Evolutionary conservation across 2,329 filamentous ascomycete genomes (phyloP).

Genomic region (Juglanconis sp.): DNA sequence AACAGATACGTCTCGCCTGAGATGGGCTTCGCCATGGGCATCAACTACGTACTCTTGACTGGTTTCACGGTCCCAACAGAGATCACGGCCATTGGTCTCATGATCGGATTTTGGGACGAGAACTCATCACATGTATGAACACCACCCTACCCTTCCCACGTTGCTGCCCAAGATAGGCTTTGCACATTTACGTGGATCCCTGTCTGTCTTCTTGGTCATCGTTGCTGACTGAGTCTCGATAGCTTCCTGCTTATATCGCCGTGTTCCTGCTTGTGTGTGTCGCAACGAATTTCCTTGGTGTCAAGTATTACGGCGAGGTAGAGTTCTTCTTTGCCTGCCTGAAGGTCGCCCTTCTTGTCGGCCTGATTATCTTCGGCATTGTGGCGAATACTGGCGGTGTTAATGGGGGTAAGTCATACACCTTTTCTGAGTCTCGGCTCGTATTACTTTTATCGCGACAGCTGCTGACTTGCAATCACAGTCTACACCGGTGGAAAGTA

Average conservation of each 20-base stretch:
- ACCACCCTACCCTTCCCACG: background rate
- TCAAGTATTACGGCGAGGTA: constrained; percentile 16
- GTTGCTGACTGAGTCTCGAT: background rate
- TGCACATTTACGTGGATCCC: background rate
- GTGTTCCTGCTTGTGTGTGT: constrained; percentile 20
- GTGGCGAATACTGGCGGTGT: constrained; percentile 54
- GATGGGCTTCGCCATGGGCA: constrained; percentile 23
- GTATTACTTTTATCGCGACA: background rate
- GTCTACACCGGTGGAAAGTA: constrained; percentile 17
- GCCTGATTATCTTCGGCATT: constrained; percentile 59
- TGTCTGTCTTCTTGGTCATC: background rate
- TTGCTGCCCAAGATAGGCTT: too few species aligned
- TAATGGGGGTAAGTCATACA: background rate
- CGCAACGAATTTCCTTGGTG: constrained; percentile 18
- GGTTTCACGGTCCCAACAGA: constrained; percentile 22
- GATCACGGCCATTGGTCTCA: constrained; percentile 21
- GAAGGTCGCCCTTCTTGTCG: constrained; percentile 14
- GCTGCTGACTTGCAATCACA: background rate
- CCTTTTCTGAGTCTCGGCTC: background rate
- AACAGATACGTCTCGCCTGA: constrained; percentile 23
- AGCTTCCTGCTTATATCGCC: constrained; percentile 18
- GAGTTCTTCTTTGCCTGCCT: constrained; percentile 17
- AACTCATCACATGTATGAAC: constrained; percentile 5
- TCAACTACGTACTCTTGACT: constrained; percentile 23
- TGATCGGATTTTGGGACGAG: constrained; percentile 23